These are phyloP conservation scores for Ophiostoma novo-ulmi DNA, from an alignment of 2,329 filamentous ascomycete species.

Conservation along the genomic window DNA sequence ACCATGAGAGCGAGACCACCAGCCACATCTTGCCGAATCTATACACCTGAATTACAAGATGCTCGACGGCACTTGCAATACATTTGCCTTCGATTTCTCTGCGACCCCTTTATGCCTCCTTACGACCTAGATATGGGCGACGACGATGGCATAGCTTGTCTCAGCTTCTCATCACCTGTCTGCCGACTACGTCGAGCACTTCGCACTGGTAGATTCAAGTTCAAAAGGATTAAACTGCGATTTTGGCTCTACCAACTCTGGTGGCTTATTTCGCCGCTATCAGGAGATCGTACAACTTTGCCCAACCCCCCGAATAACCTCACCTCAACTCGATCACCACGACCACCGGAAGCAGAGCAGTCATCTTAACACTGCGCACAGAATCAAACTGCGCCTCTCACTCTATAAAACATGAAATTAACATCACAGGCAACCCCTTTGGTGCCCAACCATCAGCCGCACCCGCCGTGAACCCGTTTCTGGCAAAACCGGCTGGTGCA, in stretches of 20 bases:
- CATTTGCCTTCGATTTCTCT: too few species aligned
- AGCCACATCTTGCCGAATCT: background rate
- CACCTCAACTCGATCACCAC: background rate
- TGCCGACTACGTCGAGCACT: too few species aligned
- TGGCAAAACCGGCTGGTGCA: constrained; percentile 13
- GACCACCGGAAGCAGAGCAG: background rate
- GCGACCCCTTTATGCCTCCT: too few species aligned
- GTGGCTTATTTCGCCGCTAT: too few species aligned
- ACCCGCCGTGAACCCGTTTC: constrained; percentile 18
- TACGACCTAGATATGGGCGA: too few species aligned
- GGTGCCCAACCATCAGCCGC: constrained; percentile 12
- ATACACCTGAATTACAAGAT: background rate
- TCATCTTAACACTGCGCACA: background rate
- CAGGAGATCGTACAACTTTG: too few species aligned
- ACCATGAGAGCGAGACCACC: background rate
- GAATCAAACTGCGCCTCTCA: background rate
- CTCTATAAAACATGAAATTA: background rate
- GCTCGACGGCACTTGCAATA: background rate
- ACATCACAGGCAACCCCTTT: constrained; percentile 18
- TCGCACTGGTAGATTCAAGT: too few species aligned
- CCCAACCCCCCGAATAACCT: background rate
- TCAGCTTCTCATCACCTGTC: too few species aligned
- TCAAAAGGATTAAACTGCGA: too few species aligned
- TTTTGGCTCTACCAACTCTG: too few species aligned
- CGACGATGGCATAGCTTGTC: too few species aligned